phyloP scores from a whole-genome alignment of 2,329 filamentous ascomycete genomes.

The Pseudogymnoascus sp. region DNA sequence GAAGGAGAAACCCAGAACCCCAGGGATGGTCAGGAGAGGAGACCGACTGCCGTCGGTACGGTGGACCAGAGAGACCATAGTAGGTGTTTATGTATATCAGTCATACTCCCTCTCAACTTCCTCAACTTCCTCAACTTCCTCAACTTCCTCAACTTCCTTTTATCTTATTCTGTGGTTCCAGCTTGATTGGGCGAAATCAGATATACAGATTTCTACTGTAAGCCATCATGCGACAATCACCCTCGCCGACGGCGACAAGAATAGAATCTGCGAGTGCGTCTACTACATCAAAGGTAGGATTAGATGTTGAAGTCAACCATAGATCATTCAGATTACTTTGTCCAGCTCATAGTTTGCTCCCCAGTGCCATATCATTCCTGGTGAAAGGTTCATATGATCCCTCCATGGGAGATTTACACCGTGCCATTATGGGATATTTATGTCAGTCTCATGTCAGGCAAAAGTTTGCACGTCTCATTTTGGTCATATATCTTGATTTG shows the following conservation, averaged over 20 bases:
- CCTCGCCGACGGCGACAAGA: neutral
- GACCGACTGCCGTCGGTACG: neutral
- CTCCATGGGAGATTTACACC: neutral
- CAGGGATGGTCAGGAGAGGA: slow-evolving; percentile 2
- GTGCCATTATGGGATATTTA: neutral
- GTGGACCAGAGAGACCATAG: neutral
- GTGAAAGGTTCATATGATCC: neutral
- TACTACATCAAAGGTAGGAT: neutral
- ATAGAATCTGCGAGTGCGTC: neutral
- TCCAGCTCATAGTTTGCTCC: neutral
- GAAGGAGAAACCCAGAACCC: neutral
- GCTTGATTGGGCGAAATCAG: too few species aligned
- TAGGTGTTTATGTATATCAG: neutral
- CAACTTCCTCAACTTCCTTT: neutral
- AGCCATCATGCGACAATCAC: neutral
- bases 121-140: neutral
- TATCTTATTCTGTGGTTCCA: neutral
- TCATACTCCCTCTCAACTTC: neutral
- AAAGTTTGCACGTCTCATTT: neutral
- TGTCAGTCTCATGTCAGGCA: neutral
- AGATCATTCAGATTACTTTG: neutral
- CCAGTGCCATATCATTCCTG: neutral
- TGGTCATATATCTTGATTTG: neutral
- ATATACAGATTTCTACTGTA: neutral
- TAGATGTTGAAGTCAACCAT: neutral